Conservation (phyloP, 2,329 filamentous ascomycete genomes). For the Pseudocercospora fijiensis region DNA sequence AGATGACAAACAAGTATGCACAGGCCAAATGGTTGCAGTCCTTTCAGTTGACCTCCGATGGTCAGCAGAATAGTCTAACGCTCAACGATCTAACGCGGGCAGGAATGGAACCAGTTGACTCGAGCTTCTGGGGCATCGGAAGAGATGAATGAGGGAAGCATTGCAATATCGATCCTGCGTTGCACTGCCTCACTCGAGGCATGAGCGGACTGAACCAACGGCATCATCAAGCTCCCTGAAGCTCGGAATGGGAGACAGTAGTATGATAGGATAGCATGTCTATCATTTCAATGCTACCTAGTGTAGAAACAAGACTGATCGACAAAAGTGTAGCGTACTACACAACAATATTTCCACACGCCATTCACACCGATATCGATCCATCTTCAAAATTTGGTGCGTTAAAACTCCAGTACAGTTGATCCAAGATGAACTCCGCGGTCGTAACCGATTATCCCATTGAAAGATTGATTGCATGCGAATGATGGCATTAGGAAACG, state of each 20-base stretch:
- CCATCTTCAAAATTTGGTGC: conserved; percentile 5
- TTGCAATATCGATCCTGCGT: no score
- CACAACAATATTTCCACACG: conserved; percentile 6
- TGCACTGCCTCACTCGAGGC: no score
- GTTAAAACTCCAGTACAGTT: conserved; percentile 9
- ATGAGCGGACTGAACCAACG: no score
- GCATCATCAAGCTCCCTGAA: no score
- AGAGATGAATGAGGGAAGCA: no score
- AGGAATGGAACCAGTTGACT: no score
- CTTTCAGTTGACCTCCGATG: no score
- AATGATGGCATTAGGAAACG: background rate
- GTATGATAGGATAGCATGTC: conserved; percentile 4
- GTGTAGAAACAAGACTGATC: background rate
- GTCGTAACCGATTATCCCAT: conserved; percentile 1
- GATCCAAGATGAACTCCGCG: conserved; percentile 7
- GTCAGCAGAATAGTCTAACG: no score
- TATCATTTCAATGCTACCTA: conserved; percentile 9
- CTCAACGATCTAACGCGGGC: no score
- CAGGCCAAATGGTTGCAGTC: no score
- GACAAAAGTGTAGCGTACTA: conserved; percentile 6
- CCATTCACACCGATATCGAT: background rate
- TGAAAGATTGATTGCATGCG: conserved; percentile 8
- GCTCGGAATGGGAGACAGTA: background rate
- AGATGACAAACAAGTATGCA: no score
- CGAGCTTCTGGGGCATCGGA: no score